These are phyloP conservation scores for Bisporella sp. DNA, from an alignment of 2,329 filamentous ascomycete genomes.

Conservation along the genomic window DNA sequence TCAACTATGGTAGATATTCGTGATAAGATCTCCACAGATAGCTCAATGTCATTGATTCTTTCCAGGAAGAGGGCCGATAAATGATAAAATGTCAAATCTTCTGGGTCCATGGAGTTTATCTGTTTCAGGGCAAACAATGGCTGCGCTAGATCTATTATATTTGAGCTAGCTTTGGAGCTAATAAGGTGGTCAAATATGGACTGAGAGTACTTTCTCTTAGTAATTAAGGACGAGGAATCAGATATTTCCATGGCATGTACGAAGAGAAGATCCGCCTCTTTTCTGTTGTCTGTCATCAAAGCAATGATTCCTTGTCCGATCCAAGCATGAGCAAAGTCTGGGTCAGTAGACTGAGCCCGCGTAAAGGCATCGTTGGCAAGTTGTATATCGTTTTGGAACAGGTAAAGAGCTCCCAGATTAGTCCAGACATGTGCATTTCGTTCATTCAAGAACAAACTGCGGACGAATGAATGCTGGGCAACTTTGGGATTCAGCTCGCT, in stretches of 20 bases:
- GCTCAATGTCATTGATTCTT: conserved; percentile 61
- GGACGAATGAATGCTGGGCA: conserved; percentile 86
- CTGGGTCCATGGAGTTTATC: conserved; percentile 62
- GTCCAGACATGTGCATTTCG: conserved; percentile 80
- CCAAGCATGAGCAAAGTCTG: conserved; percentile 91
- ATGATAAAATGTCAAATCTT: conserved; percentile 67
- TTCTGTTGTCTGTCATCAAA: conserved; percentile 58
- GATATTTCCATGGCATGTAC: conserved; percentile 93
- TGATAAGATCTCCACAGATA: conserved; percentile 57
- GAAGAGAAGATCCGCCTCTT: conserved; percentile 78
- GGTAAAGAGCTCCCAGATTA: conserved; percentile 80
- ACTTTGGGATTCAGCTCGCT: conserved; percentile 79
- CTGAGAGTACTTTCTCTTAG: conserved; percentile 71
- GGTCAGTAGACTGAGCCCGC: conserved; percentile 86
- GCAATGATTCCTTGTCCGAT: conserved; percentile 86
- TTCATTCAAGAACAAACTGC: conserved; percentile 90
- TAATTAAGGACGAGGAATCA: conserved; percentile 64
- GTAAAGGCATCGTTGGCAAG: conserved; percentile 90
- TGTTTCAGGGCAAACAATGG: conserved; percentile 87
- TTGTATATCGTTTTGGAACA: conserved; percentile 75
- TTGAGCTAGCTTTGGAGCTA: conserved; percentile 42
- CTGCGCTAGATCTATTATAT: conserved; percentile 63
- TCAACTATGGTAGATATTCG: conserved; percentile 65
- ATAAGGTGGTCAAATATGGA: conserved; percentile 79
- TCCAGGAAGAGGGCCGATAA: conserved; percentile 77